Conservation (phyloP, 1,284 basidiomycete species). For the Prillingera fragicola region DNA sequence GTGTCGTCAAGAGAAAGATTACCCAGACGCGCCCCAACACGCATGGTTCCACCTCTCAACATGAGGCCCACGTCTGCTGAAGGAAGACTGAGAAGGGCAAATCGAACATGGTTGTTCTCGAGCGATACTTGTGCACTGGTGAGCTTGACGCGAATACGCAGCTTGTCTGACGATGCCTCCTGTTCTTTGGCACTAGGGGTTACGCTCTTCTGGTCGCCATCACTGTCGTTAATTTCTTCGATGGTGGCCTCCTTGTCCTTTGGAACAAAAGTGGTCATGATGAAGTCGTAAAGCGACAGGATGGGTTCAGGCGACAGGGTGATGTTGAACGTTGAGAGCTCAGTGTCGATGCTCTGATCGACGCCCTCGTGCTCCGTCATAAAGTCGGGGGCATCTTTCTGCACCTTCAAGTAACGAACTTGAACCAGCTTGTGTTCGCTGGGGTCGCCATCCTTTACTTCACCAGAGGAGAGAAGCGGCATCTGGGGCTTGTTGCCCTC, state of each 20-base stretch:
- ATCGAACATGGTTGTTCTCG: constrained; percentile 64
- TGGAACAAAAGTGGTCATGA: constrained; percentile 92
- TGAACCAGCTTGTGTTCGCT: constrained; percentile 65
- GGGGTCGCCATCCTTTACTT: constrained; percentile 45
- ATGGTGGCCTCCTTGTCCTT: constrained; percentile 34
- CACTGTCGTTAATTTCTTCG: constrained; percentile 10
- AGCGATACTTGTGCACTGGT: constrained; percentile 87
- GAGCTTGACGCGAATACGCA: constrained; percentile 77
- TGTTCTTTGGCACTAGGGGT: background rate
- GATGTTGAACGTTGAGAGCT: constrained; percentile 88
- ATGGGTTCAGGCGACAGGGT: constrained; percentile 87
- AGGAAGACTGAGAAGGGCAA: constrained; percentile 85
- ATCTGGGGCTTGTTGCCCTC: constrained; percentile 54
- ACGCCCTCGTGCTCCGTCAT: constrained; percentile 74
- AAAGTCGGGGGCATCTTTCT: constrained; percentile 84
- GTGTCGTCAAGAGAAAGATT: constrained; percentile 82
- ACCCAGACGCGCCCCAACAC: constrained; percentile 77
- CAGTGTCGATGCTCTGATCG: constrained; percentile 81
- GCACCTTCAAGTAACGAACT: constrained; percentile 76
- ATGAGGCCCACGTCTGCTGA: constrained; percentile 84
- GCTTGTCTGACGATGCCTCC: constrained; percentile 54
- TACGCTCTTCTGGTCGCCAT: constrained; percentile 5
- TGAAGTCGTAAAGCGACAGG: constrained; percentile 88
- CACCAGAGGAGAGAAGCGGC: constrained; percentile 71
- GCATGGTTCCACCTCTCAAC: constrained; percentile 68